Evolutionary conservation across 2,329 filamentous ascomycete genomes (phyloP), one percentile per base, ranked within the genome.

Genomic region (Meredithiella fracta): DNA sequence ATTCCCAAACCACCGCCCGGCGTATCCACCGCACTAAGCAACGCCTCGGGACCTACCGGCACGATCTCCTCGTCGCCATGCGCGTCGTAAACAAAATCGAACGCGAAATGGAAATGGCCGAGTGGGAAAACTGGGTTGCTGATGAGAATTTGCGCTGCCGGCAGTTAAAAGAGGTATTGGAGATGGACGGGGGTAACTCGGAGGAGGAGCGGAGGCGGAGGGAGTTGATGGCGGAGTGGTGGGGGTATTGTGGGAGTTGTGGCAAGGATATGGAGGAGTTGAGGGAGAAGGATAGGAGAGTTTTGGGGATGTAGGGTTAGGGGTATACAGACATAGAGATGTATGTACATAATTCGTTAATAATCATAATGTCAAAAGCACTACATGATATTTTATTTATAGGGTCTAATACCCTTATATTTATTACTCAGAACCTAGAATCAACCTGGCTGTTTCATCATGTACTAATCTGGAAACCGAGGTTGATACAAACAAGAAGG

Each of bases 71-170:
- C 1, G 90, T 98, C 3, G 89, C 90, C 3, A 81, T 97, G 72
- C 81, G 90, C 3, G 79, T 96, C 1, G 83, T 97, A 59, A 96
- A 97, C 68, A 83, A 78, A 57, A 81, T 97, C 26, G 92, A 97
- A 72, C 77, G 78, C 58, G 89, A 96, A 67, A 83, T 95, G 66
- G 69, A 97, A 55, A 78, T 81, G 63, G 84, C 85, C 0, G 91
- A 96, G 67, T 98, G 89, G 83, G 90, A 95, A 70, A 86, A 86
- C 60, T 98, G 91, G 90, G 75, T 97, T 29, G 69, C 78, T 2
- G 83, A 86, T 61, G 92, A 98, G 70, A 83, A 81, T 60, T 68
- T 74, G 34, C 78, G 86, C 51, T 98, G 92, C 67, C 79, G 79
- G 57, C 78, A 84, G 64, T 71, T 79, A 4, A 25, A 64, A 9